phyloP scores from a whole-genome alignment of 2,329 filamentous ascomycete genomes.

The Amylocarpus encephaloides region DNA sequence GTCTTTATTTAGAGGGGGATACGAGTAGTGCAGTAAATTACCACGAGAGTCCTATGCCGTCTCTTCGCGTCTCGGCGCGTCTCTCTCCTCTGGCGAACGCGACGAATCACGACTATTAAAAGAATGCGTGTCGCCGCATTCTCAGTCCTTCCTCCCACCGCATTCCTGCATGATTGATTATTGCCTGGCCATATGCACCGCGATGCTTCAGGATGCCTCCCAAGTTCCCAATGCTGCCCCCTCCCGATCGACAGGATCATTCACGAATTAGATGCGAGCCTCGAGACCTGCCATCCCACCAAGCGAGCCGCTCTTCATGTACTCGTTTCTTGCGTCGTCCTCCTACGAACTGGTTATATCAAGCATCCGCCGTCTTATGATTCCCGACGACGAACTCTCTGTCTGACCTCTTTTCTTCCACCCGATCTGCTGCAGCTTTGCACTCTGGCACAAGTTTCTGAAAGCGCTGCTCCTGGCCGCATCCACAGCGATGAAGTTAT shows the following conservation, averaged over 20 bases:
- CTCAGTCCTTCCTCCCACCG: neutral
- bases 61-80: neutral
- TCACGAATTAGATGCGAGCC: neutral
- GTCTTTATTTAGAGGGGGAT: too few relatives aligned
- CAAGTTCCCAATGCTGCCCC: neutral
- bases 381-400: too few relatives aligned
- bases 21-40: too few relatives aligned
- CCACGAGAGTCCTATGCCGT: too few relatives aligned
- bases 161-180: conserved; percentile 1
- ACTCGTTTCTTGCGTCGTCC: too few relatives aligned
- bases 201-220: too few relatives aligned
- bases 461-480: neutral
- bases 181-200: too few relatives aligned
- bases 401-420: neutral
- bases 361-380: conserved; percentile 6
- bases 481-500: neutral
- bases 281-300: neutral
- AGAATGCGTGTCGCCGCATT: conserved; percentile 1
- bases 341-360: neutral
- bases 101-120: conserved; percentile 7
- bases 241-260: neutral
- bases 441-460: neutral
- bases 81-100: neutral
- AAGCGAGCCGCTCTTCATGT: neutral
- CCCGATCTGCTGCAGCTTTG: neutral